These are phyloP conservation scores for Acacia melanoxylon DNA, from an alignment of 306 rosid species.

Conservation along the genomic window DNA sequence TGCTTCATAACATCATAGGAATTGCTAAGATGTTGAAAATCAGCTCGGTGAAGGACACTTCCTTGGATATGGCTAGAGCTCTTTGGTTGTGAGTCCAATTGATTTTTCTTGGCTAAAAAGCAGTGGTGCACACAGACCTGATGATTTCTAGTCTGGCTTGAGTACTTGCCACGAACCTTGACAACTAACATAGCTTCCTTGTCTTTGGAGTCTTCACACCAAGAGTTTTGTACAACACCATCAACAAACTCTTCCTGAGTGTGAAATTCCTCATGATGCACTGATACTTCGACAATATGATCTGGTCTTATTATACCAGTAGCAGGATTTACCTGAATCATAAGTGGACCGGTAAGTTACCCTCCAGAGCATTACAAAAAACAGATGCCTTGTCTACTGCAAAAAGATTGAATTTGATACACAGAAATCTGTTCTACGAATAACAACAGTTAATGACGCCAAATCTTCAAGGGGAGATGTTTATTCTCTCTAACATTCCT, in stretches of 20 bases:
- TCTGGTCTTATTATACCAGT: constrained; percentile 79
- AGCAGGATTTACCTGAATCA: constrained; percentile 80
- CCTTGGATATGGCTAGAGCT: constrained; percentile 57
- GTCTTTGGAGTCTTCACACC: constrained; percentile 95
- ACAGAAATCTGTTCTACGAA: not conserved
- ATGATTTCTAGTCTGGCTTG: constrained; percentile 58
- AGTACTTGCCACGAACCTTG: constrained; percentile 66
- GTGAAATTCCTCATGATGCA: constrained; percentile 82
- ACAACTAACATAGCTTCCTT: constrained; percentile 77
- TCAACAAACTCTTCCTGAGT: constrained; percentile 80
- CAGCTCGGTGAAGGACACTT: constrained; percentile 70
- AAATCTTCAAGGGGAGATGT: not conserved
- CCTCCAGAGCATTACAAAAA: constrained; percentile 23
- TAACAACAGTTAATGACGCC: not conserved
- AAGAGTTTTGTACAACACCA: constrained; percentile 72
- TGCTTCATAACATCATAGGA: constrained; percentile 74
- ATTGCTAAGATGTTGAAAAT: constrained; percentile 70
- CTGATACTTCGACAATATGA: constrained; percentile 76
- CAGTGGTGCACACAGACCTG: constrained; percentile 80
- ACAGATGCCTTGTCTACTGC: constrained; percentile 9
- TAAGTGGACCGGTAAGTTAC: constrained; percentile 20
- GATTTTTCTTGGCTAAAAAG: constrained; percentile 55
- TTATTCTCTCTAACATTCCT: not conserved
- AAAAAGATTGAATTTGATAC: not conserved
- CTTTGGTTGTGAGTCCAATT: constrained; percentile 34